Base-by-base conservation (phyloP, 139 green algal genomes). In the Chlamydomonas sp. region DNA sequence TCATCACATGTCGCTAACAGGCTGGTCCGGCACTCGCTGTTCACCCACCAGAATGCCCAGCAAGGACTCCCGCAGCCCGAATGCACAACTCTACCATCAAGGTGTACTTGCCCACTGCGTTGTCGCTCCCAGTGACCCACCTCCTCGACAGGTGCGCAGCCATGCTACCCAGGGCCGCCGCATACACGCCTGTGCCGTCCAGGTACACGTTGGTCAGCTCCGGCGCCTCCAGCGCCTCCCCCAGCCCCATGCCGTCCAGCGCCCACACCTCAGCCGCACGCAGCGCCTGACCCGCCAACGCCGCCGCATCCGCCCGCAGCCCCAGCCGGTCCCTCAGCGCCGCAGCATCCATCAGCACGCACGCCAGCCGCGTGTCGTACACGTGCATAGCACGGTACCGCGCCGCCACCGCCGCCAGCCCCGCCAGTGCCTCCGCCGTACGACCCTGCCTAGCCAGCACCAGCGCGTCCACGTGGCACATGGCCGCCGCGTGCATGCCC, bases 181-280 rank as follows among this genome's bases (percentile, higher is more conserved):
- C 87, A 64, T 91, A 93, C 69, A 91, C 60, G 4, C 20, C 63
- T 4, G 76, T 90, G 49, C 90, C 90, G 5, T 71, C 31, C 1
- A 20, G 59, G 77, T 93, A 93, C 7, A 93, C n/a, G 85, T 93
- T 93, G 80, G 90, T 88, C 67, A 90, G 80, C 85, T 93, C 90
- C 17, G 84, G 62, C 64, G 76, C 83, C 31, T 75, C 77, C 60
- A 86, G 71, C 20, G 80, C 79, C 87, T 93, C 90, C 0, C 69
- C 76, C 78, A 93, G 80, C 7, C 90, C 90, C n/a, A 93, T 31
- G 57, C 57, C 2, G 73, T 80, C 68, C 61, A 60, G 82, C 16
- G 62, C 74, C 63, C 69, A 88, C 15, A 6, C 72, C 60, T 87
- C 62, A 31, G 84, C 31, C 59, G 72, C 80, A 20, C 14, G 78